Conservation (phyloP, 2,329 filamentous ascomycete genomes). For the Exserohilum turcica region DNA sequence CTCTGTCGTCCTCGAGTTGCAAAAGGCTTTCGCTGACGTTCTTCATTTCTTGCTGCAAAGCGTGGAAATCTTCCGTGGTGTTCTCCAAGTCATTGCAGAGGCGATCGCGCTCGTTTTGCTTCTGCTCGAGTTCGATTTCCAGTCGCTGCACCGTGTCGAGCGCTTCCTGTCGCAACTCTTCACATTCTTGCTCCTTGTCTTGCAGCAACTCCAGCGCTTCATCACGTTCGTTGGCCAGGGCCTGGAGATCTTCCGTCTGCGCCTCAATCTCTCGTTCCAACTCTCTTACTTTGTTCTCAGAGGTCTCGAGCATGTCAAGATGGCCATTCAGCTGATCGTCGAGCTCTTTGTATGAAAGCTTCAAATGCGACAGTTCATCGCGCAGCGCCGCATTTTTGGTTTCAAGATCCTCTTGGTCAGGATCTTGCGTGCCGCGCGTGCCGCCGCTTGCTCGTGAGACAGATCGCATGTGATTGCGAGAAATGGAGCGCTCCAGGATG, state of each 20-base stretch:
- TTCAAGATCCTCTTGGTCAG: constrained; percentile 77
- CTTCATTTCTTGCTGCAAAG: constrained; percentile 93
- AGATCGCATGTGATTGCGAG: constrained; percentile 75
- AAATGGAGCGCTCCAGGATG: constrained; percentile 91
- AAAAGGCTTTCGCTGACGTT: constrained; percentile 86
- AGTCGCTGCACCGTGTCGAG: constrained; percentile 63
- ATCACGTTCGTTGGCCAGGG: constrained; percentile 81
- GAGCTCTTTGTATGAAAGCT: constrained; percentile 87
- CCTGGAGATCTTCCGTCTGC: constrained; percentile 77
- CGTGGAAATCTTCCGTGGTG: constrained; percentile 83
- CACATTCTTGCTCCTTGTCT: constrained; percentile 61
- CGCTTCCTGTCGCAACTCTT: constrained; percentile 61
- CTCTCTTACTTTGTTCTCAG: constrained; percentile 62
- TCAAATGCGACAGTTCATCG: constrained; percentile 83
- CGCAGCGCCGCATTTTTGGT: constrained; percentile 80
- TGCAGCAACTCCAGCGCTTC: constrained; percentile 78
- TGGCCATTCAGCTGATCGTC: constrained; percentile 81
- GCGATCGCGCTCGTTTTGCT: constrained; percentile 71
- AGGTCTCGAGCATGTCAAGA: constrained; percentile 75
- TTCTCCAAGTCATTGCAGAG: constrained; percentile 74
- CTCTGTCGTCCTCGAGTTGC: constrained; percentile 85
- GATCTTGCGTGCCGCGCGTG: constrained; percentile 68
- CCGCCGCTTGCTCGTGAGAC: constrained; percentile 70
- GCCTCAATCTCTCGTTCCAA: constrained; percentile 83
- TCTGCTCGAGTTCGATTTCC: constrained; percentile 71